phyloP scores from a whole-genome alignment of 2,329 filamentous ascomycete genomes.

The Tympanopsis confertula region DNA sequence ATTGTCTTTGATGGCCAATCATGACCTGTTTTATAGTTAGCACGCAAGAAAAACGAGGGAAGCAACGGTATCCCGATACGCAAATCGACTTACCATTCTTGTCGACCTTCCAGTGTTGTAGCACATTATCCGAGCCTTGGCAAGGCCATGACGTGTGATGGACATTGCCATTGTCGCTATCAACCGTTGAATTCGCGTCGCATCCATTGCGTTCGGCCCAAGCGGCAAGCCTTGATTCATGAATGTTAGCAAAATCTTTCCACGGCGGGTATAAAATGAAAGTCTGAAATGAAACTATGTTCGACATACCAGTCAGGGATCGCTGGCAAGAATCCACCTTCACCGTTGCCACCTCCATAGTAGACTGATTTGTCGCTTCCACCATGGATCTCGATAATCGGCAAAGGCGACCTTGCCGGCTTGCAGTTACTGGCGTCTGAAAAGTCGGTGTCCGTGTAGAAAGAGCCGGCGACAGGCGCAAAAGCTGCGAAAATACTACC shows the following conservation, averaged over 20 bases:
- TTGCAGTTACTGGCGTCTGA: conserved; percentile 18
- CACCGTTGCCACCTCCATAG: conserved; percentile 28
- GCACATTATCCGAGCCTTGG: conserved; percentile 14
- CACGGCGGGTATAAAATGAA: background rate
- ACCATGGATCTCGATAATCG: conserved; percentile 33
- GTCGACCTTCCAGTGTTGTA: conserved; percentile 32
- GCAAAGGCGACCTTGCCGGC: conserved; percentile 21
- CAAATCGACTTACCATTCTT: conserved; percentile 20
- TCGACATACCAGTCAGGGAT: conserved; percentile 24
- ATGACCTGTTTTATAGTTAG: conserved; percentile 16
- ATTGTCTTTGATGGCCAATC: conserved; percentile 31
- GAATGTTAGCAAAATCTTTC: conserved; percentile 2
- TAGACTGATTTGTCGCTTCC: conserved; percentile 26
- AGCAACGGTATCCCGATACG: background rate
- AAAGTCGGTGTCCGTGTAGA: conserved; percentile 26
- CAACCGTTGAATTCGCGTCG: conserved; percentile 16
- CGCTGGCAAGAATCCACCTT: conserved; percentile 25
- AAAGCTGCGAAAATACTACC: conserved; percentile 30
- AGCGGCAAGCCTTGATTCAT: conserved; percentile 15
- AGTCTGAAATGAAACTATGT: background rate
- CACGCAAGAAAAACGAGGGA: background rate
- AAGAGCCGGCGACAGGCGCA: conserved; percentile 30
- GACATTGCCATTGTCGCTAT: conserved; percentile 24
- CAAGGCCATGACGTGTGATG: conserved; percentile 29
- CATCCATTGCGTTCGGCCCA: conserved; percentile 29